A percentile compares a stretch with the other conserved stretches of the same genome.
These are phyloP conservation scores for Elsinoe batatas DNA, from an alignment of 2,329 filamentous ascomycete species.

Conservation along the genomic window DNA sequence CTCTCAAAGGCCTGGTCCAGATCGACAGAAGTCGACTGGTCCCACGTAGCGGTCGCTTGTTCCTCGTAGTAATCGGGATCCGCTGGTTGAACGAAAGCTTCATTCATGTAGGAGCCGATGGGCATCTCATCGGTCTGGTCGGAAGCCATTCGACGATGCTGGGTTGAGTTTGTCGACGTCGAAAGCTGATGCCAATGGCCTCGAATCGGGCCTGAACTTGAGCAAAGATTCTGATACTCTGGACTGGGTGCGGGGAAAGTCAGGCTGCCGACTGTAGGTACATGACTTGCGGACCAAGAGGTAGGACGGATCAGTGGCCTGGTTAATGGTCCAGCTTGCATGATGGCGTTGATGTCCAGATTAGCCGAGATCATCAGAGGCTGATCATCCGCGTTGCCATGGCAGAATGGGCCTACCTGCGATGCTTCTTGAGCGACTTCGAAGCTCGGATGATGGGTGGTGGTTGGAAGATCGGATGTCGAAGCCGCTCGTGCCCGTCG, in stretches of 20 bases:
- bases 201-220: background rate
- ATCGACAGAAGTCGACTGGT: too few relatives aligned
- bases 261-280: background rate
- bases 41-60: too few relatives aligned
- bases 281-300: background rate
- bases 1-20: too few relatives aligned
- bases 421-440: too few relatives aligned
- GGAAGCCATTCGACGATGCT: background rate
- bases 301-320: background rate
- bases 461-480: background rate
- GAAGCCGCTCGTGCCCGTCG: background rate
- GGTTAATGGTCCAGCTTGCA: background rate
- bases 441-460: background rate
- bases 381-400: too few relatives aligned
- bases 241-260: background rate
- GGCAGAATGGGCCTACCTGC: too few relatives aligned
- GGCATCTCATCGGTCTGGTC: background rate
- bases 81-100: too few relatives aligned
- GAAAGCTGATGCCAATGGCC: background rate
- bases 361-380: too few relatives aligned
- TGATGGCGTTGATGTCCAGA: too few relatives aligned
- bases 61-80: too few relatives aligned
- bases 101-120: too few relatives aligned
- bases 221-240: background rate
- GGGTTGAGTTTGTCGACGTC: background rate